Evolutionary conservation across 2,329 filamentous ascomycete genomes (phyloP).

Genomic region (Diaporthe citri): DNA sequence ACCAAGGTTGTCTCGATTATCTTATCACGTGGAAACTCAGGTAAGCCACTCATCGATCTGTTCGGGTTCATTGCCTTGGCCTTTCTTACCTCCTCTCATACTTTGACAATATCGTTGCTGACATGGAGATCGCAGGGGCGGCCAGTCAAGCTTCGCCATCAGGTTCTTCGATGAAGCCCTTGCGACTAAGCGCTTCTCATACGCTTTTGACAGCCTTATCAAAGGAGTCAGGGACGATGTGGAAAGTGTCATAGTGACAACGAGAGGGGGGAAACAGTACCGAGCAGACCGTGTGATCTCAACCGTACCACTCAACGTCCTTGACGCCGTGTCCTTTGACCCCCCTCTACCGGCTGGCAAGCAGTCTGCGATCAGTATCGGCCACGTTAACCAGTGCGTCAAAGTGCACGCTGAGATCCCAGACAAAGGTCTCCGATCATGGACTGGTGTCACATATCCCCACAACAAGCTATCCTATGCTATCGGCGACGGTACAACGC

Average conservation of each 20-base stretch:
- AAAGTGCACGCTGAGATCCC: neutral
- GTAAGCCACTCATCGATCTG: neutral
- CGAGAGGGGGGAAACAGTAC: neutral
- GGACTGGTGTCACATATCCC: slow-evolving; percentile 57
- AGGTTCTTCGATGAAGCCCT: neutral
- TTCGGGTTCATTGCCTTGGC: rapidly evolving
- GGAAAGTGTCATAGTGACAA: neutral
- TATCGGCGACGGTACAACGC: slow-evolving; percentile 57
- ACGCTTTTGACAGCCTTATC: neutral
- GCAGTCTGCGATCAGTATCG: slow-evolving; percentile 50
- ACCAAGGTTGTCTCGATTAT: slow-evolving; percentile 53
- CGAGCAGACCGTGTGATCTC: neutral
- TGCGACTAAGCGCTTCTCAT: neutral
- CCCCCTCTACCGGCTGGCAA: slow-evolving; percentile 42
- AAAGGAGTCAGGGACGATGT: neutral
- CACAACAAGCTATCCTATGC: slow-evolving; percentile 57
- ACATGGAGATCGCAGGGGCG: neutral
- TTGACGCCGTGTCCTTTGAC: neutral
- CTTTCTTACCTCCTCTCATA: too few relatives aligned
- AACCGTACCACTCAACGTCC: neutral
- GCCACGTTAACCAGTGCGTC: slow-evolving; percentile 13
- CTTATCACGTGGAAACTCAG: slow-evolving; percentile 46
- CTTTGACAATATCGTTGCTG: neutral
- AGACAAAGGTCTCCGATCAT: slow-evolving; percentile 60
- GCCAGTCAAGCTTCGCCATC: slow-evolving; percentile 5